Evolutionary conservation across 805 yeast genomes (phyloP).

Genomic region (Kazachstania bromeliacearum): DNA sequence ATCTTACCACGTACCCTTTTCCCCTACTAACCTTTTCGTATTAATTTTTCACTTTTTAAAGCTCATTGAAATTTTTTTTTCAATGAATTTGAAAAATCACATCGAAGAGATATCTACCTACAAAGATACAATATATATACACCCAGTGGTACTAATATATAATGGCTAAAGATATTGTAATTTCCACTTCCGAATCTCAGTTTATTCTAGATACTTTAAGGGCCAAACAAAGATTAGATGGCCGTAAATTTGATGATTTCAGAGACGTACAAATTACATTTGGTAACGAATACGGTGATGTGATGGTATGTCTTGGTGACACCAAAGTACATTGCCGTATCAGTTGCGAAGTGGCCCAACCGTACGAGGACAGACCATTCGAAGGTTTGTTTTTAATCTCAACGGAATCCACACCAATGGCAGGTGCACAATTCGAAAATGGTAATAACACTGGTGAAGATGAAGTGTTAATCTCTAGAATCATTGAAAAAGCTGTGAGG

Average conservation of each 20-base stretch:
- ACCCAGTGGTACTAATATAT: not conserved
- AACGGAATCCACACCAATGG: conserved; percentile 86
- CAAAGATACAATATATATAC: not conserved
- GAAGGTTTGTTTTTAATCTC: conserved; percentile 82
- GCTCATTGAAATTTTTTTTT: too few species aligned
- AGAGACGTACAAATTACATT: conserved; percentile 57
- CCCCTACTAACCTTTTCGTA: too few species aligned
- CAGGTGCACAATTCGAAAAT: conserved; percentile 74
- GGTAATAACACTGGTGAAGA: conserved; percentile 61
- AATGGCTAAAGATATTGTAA: conserved; percentile 55
- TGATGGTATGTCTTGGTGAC: conserved; percentile 65
- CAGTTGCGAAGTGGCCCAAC: conserved; percentile 65
- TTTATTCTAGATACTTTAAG: conserved; percentile 58
- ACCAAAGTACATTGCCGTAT: conserved; percentile 47
- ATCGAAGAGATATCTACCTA: too few species aligned
- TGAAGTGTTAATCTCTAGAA: conserved; percentile 69
- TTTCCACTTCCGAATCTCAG: conserved; percentile 52
- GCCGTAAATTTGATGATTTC: conserved; percentile 54
- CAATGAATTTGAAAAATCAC: too few species aligned
- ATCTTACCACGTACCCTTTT: too few species aligned
- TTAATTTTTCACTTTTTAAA: too few species aligned
- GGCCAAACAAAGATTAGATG: conserved; percentile 56
- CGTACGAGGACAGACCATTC: conserved; percentile 85
- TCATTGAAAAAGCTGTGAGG: conserved; percentile 85
- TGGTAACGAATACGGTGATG: conserved; percentile 71